Base-by-base conservation (phyloP, 805 yeast genomes). In the Metschnikowia orientalis region DNA sequence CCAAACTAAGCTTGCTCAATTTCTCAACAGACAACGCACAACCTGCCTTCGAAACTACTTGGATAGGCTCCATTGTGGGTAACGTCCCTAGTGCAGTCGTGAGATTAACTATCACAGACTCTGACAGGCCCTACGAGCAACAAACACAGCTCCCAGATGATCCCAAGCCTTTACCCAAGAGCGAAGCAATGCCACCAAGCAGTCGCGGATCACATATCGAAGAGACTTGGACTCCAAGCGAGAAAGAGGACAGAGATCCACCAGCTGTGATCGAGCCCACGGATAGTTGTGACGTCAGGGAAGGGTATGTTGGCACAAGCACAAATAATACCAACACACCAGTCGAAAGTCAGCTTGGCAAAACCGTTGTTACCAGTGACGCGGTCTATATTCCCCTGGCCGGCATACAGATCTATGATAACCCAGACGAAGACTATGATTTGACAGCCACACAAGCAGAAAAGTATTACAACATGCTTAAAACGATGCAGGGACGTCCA, bases 381-480 rank as follows among this genome's bases (percentile, higher is more conserved):
- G 42, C 47, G 8, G 34, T 38, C 6, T 45, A 45, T 14, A 28
- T 35, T 2, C 46, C 50, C 6, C 34, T 27, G 26, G 23, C 21
- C 6, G 23, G 31, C 15, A 27, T 32, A 8, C 23, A 31, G 3
- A 17, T 37, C 2, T 66, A 63, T 35, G 67, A 64, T 14, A 66
- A 65, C 37, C 69, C 69, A 3, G 69, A 63, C 11, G 60, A 55
- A 22, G 71, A 66, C 40, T 66, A 66, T 44, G 56, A 61, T 14
- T 46, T 66, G 56, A 61, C 69, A 1, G 45, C 59, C 4, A 33
- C 51, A 11, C 70, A 66, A 40, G 68, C 65, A 2, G 58, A 59
- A 36, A 48, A 49, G 12, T 66, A 66, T 42, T 64, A 59, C 30
- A 54, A 57, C 30, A 38, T 57, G 12, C 54, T 66, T 26, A 52